These are phyloP conservation scores for Ocimum tenuiflorum DNA, from an alignment of 257 asterid species.

Conservation along the genomic window DNA sequence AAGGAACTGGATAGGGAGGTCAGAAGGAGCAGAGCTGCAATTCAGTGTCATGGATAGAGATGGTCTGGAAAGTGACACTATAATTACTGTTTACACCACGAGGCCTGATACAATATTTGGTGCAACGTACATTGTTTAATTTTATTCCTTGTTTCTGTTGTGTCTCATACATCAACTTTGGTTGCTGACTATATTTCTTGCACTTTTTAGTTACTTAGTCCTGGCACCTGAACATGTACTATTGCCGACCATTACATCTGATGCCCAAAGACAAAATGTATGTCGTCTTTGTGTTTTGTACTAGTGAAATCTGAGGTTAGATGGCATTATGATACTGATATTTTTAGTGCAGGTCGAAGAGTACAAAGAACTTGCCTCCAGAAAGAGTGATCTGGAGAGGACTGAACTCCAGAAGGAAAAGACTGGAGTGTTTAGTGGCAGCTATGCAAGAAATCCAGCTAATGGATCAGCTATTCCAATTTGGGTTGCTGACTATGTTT, in stretches of 20 bases:
- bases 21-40: slow-evolving; percentile 92
- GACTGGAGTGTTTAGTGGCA: slow-evolving; percentile 85
- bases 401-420: slow-evolving; percentile 97
- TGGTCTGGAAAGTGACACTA: slow-evolving; percentile 41
- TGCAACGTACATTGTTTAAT: slow-evolving; percentile 62
- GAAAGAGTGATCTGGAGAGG: slow-evolving; percentile 96
- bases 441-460: slow-evolving; percentile 88
- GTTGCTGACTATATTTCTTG: slow-evolving; percentile 22
- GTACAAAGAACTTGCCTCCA: slow-evolving; percentile 75
- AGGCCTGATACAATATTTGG: slow-evolving; percentile 97
- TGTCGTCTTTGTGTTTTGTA: slow-evolving; percentile 18
- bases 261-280: slow-evolving; percentile 59
- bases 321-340: slow-evolving; percentile 15
- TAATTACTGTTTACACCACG: slow-evolving; percentile 79
- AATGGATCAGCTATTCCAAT: slow-evolving; percentile 74
- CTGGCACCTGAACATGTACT: slow-evolving; percentile 86
- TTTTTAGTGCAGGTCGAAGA: slow-evolving; percentile 62
- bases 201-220: slow-evolving; percentile 60
- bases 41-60: slow-evolving; percentile 41
- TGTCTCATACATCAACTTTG: neutral
- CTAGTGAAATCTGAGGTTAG: slow-evolving; percentile 6
- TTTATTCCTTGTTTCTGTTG: slow-evolving; percentile 7
- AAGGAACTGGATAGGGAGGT: slow-evolving; percentile 97
- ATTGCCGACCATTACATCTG: slow-evolving; percentile 60
- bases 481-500: slow-evolving; percentile 97